phyloP scores from a whole-genome alignment of 2,329 filamentous ascomycete genomes.

The Venturia aucupariae region DNA sequence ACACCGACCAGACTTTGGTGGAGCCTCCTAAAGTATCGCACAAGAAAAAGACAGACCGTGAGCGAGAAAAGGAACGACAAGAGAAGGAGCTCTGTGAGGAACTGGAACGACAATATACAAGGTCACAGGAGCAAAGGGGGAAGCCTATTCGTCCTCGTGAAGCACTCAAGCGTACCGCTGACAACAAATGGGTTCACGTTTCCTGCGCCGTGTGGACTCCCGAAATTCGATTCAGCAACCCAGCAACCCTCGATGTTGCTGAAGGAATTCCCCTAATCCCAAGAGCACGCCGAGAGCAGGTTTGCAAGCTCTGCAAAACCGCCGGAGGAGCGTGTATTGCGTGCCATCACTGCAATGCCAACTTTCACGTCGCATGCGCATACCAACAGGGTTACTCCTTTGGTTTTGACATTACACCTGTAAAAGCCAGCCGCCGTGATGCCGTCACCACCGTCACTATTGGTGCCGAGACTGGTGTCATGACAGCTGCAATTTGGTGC shows the following conservation, averaged over 20 bases:
- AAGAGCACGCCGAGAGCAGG: constrained; percentile 60
- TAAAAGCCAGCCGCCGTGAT: constrained; percentile 82
- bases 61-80: constrained; percentile 75
- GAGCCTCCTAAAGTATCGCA: constrained; percentile 69
- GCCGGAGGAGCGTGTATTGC: constrained; percentile 71
- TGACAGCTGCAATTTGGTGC: constrained; percentile 85
- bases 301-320: constrained; percentile 76
- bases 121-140: constrained; percentile 73
- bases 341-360: constrained; percentile 64
- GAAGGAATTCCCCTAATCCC: constrained; percentile 85
- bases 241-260: constrained; percentile 70
- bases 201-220: constrained; percentile 85
- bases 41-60: constrained; percentile 88
- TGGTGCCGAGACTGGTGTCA: constrained; percentile 65
- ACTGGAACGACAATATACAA: constrained; percentile 71
- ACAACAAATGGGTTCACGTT: constrained; percentile 98
- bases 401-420: constrained; percentile 81
- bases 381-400: constrained; percentile 72
- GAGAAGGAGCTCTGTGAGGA: constrained; percentile 74
- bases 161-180: constrained; percentile 82
- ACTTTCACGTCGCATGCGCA: constrained; percentile 84
- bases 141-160: constrained; percentile 79
- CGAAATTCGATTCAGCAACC: constrained; percentile 86
- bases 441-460: constrained; percentile 71
- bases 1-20: constrained; percentile 73